Base-by-base conservation (phyloP, 1,139 yeast genomes). In the Kodamaea alishanica region DNA sequence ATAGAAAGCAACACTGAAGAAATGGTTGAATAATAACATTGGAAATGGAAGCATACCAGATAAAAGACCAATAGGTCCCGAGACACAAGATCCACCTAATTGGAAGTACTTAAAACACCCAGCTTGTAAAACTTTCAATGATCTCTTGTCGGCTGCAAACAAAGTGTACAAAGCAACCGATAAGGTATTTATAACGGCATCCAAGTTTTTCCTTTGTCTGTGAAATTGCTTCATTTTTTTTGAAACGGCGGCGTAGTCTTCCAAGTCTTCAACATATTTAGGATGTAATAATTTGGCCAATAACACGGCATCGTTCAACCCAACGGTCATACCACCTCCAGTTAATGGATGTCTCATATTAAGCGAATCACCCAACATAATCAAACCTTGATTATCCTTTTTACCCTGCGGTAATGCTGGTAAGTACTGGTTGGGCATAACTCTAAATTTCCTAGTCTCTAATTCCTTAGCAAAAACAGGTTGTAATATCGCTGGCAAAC, bases 291-390 rank as follows among this genome's bases (percentile, higher is more conserved):
- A 63, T 46, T 72, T 73, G 23, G 85, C 75, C 51, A 85, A 66
- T 43, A 84, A 60, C 11, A 74, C 88, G 5, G 90, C 92, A 58
- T 92, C 99, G 56, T 81, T 85, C 45, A 94, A 70, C 0, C 97
- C 97, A 32, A 92, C 98, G 8, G 97, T 90, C 99, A 92, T 92
- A 44, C 99, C 99, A 43, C 98, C 98, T 33, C 99, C 99, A 1
- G 98, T 92, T 47, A 92, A 74, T 12, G 99, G 99, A 61, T 92
- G 99, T 58, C 99, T 78, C 97, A 92, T 92, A 61, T 92, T 92
- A 55, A 90, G 73, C 2, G 98, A 88, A 59, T 92, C 99, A 30
- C 99, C 99, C 34, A 92, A 60, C 51, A 92, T 73, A 32, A 92
- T 70, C 39, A 89, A 67, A n/a, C 99, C 99, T 10, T 80, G 80